Evolutionary conservation across 1,139 yeast species (phyloP), one percentile per base, ranked within the genome.

Genomic region (Debaryomyces udenii): DNA sequence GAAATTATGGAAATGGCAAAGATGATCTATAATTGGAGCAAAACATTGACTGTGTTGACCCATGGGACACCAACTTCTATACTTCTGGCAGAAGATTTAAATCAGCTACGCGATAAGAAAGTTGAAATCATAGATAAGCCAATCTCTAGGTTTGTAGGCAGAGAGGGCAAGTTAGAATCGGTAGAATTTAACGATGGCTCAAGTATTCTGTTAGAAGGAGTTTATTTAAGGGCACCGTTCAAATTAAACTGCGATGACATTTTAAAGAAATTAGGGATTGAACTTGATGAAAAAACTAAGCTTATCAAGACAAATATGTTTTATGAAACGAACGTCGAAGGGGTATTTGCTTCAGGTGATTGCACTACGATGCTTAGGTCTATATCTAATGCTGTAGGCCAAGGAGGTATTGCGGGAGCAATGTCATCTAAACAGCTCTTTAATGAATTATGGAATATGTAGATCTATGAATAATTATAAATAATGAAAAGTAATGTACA

Each of bases 101-200:
- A 10, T 15, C 22, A 7, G 22, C 37, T 20, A 14, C 22, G 15
- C 14, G 15, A 13, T 24, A 31, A 31, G 16, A 40, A 40, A 6
- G 24, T 40, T 11, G 26, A 17, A 3, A 10, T 40, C 10, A 27
- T 31, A 24, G 33, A 30, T 10, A 31, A 27, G 18, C 18, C 14
- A 3, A 31, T 40, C 9, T 13, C 9, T 10, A 6, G 14, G 6
- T 14, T 40, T 13, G 24, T 20, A 11, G 42, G 42, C 5, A 13
- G 18, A 3, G 14, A 14, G 6, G 39, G 39, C 9, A 37, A 31
- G 16, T 18, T 40, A 13, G 17, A 26, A 3, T 14, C n/a, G 2
- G 33, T 36, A 4, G 20, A 17, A 14, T 40, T 35, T 31, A 30
- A 31, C 10, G 42, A 40, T 26, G 39, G 26, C 3, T 16, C 37